Base-by-base conservation (phyloP, 164 flowering plant species). In the Stephania japonica region DNA sequence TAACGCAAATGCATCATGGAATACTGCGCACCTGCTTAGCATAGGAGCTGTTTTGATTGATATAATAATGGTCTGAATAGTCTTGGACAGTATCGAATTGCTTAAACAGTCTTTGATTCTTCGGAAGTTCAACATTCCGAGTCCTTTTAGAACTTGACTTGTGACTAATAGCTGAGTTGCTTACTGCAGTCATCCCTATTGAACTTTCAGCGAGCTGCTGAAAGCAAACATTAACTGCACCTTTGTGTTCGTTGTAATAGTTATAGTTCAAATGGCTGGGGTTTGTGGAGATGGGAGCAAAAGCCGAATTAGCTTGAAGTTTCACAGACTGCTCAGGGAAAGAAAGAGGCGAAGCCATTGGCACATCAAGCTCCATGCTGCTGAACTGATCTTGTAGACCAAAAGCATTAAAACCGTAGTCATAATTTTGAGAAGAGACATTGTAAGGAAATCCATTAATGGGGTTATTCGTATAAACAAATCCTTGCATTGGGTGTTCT, bases 1-100 rank as follows among this genome's bases (percentile, higher is more conserved):
- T 42, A 42, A 14, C 9, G 13, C 49, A 44, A 11, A 24, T 62
- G 41, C 13, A 32, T 69, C 41, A 13, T 68, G 44, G 68, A 68
- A 70, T 21, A 7, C 61, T 21, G 64, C 11, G 71, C 53, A 85
- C 93, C 87, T 87, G 85, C 67, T 78, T 80, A 70, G 47, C 14
- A 44, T 84, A 70, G 70, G 75, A 75, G 50, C 78, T 81, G 0
- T 56, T 69, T 27, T 25, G 10, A 2, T 32, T 32, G 38, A 72
- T n/a, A 68, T 79, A 91, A 71, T 85, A 81, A 81, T 93, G 95
- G 72, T 90, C 98, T 3, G 95, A 88, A 83, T 56, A 75, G 78
- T 88, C 92, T 70, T 82, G 78, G 71, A 90, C 89, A 19, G 81
- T 85, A 77, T 87, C 98, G 80, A 93, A 91, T 67, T 75, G 80